These are phyloP conservation scores for Petrea volubilis DNA, from an alignment of 257 asterid species.

Conservation along the genomic window DNA sequence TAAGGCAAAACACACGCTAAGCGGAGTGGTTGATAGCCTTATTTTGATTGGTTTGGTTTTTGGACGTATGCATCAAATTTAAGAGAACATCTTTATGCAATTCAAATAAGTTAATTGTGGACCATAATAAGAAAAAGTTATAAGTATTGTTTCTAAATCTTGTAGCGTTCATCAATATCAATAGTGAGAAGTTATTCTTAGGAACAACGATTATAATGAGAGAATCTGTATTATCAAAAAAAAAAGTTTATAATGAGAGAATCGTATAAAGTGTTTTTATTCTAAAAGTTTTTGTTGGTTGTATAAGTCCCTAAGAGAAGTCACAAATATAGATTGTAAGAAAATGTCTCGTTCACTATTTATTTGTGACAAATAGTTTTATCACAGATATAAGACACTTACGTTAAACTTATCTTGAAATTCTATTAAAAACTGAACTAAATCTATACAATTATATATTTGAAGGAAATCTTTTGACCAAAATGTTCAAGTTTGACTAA, in stretches of 20 bases:
- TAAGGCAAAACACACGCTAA: slow-evolving; percentile 2
- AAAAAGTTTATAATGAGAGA: too few relatives aligned
- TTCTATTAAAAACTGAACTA: too few relatives aligned
- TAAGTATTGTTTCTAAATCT: not conserved
- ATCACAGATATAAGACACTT: too few relatives aligned
- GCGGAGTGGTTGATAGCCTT: slow-evolving; percentile 27
- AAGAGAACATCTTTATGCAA: slow-evolving; percentile 18
- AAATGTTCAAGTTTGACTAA: too few relatives aligned
- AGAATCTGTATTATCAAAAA: too few relatives aligned
- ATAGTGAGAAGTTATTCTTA: not conserved
- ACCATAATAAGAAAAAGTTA: not conserved
- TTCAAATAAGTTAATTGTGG: not conserved
- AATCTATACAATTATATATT: too few relatives aligned
- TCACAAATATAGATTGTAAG: not conserved
- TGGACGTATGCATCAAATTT: slow-evolving; percentile 28
- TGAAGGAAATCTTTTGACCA: too few relatives aligned
- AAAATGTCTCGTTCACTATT: too few relatives aligned
- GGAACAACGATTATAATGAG: not conserved
- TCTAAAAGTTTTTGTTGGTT: not conserved
- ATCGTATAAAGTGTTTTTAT: too few relatives aligned
- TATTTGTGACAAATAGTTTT: too few relatives aligned
- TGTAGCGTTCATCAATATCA: slow-evolving; percentile 2
- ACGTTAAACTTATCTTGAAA: too few relatives aligned
- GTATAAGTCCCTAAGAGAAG: not conserved
- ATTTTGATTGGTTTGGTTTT: slow-evolving; percentile 20